A percentile compares a stretch with the other conserved stretches of the same genome.
These are phyloP conservation scores for Lachnellula arida DNA, from an alignment of 2,329 filamentous ascomycete species.

Conservation along the genomic window DNA sequence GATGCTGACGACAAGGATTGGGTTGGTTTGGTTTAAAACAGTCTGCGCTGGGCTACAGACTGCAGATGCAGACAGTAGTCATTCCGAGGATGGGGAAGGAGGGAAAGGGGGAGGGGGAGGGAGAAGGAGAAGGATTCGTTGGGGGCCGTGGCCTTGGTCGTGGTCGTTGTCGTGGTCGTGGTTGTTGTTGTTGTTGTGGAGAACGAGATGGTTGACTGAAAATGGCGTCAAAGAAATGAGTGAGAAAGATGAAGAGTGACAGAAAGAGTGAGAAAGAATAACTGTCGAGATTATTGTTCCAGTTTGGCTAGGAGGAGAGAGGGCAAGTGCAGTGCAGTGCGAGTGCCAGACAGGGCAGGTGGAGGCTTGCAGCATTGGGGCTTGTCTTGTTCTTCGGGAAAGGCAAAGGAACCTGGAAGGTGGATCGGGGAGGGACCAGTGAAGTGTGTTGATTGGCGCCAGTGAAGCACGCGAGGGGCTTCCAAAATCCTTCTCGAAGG, in stretches of 20 bases:
- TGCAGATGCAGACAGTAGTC: conserved; percentile 4
- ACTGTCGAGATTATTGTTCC: too few relatives aligned
- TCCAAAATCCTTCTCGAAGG: conserved; percentile 10
- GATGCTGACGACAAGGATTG: background rate
- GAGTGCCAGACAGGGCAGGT: too few relatives aligned
- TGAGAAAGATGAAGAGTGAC: background rate
- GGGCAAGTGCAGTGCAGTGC: background rate
- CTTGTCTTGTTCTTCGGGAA: background rate
- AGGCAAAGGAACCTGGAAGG: background rate
- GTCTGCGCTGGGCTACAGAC: conserved; percentile 13
- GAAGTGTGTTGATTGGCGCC: background rate
- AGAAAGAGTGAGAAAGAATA: background rate
- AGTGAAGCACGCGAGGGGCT: background rate
- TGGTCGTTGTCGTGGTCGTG: background rate
- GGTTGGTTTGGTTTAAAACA: conserved; percentile 8
- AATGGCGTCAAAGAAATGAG: background rate
- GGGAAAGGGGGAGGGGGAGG: background rate
- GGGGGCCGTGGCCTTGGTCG: too few relatives aligned
- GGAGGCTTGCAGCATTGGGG: too few relatives aligned
- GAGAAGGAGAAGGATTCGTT: background rate
- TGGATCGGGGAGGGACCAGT: background rate
- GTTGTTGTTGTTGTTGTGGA: background rate
- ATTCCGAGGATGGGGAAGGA: background rate
- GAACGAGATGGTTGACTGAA: background rate
- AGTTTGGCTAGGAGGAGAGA: background rate